Base-by-base conservation (phyloP, 768 basidiomycete species). In the Scleroderma bovista region DNA sequence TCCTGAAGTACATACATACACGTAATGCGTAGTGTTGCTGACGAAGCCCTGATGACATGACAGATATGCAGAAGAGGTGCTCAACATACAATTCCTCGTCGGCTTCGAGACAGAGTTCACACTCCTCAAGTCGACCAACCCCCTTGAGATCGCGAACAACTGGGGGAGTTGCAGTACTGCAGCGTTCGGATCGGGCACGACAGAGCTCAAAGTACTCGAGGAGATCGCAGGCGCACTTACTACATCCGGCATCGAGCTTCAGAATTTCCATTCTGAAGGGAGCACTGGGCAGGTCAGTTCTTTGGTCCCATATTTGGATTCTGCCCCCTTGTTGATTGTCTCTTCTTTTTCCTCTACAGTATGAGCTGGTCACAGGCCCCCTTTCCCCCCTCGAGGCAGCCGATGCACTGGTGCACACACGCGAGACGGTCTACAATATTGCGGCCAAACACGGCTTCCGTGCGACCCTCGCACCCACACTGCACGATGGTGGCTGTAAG, bases 91-190 rank as follows among this genome's bases (percentile, higher is more conserved):
- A 6, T 83, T 82, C 60, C 74, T 84, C 26, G 69, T 82, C 40
- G 83, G 83, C 12, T 76, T 84, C 55, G 84, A 86, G 65, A 74
- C 75, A 2, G 84, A 86, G 60, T 82, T 86, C 56, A 79, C 83
- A 55, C 72, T 85, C 8, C 71, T 86, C 26, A 72, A 69, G 46
- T 70, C 71, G 3, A 77, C 73, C 0, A 32, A 63, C 7, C 78
- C 79, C 1, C 6, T 76, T 22, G 62, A 65, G 37, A 62, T 75
- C 13, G 71, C 71, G 19, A 77, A 77, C 59, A 46, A 68, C n/a
- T 71, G 74, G 36, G 70, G 69, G 38, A 85, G 75, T 44, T 73
- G 72, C 29, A 58, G 58, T 23, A 68, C 79, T 12, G 48, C 60
- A 17, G 63, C 60, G 41, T 40, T 64, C 17, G 62, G 51, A 19